Evolutionary conservation across 2,329 filamentous ascomycete genomes (phyloP).

Genomic region (Fusarium bactridioides): DNA sequence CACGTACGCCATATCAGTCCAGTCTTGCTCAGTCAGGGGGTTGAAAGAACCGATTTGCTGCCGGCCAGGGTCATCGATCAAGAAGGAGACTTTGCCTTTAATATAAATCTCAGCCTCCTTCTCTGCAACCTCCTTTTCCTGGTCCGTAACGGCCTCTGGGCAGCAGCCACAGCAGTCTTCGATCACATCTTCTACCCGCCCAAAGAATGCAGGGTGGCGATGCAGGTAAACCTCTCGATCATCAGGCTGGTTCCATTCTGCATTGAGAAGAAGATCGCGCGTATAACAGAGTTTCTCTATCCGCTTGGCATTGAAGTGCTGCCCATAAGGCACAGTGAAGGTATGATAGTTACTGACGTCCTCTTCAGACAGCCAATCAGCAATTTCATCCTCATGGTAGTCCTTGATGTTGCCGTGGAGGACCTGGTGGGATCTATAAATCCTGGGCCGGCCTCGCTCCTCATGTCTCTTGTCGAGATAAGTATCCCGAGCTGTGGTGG

Average conservation of each 20-base stretch:
- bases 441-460: slow-evolving; percentile 74
- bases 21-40: slow-evolving; percentile 81
- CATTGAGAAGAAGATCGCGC: slow-evolving; percentile 82
- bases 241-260: slow-evolving; percentile 83
- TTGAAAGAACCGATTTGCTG: slow-evolving; percentile 78
- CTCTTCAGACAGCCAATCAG: slow-evolving; percentile 81
- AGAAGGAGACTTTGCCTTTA: slow-evolving; percentile 75
- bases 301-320: slow-evolving; percentile 67
- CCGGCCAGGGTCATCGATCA: slow-evolving; percentile 82
- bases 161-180: slow-evolving; percentile 85
- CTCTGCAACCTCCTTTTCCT: slow-evolving; percentile 75
- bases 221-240: slow-evolving; percentile 81
- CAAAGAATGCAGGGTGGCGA: slow-evolving; percentile 87
- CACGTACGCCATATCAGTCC: slow-evolving; percentile 91
- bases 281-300: slow-evolving; percentile 86
- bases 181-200: slow-evolving; percentile 76
- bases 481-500: slow-evolving; percentile 68
- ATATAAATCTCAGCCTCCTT: slow-evolving; percentile 80
- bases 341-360: slow-evolving; percentile 84
- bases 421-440: slow-evolving; percentile 49
- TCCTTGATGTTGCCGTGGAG: slow-evolving; percentile 79
- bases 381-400: slow-evolving; percentile 78
- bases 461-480: slow-evolving; percentile 75
- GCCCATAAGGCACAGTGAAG: slow-evolving; percentile 75
- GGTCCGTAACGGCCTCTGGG: slow-evolving; percentile 71